phyloP scores from a whole-genome alignment of 306 rosid genomes.

The Cucurbita ficifolia region DNA sequence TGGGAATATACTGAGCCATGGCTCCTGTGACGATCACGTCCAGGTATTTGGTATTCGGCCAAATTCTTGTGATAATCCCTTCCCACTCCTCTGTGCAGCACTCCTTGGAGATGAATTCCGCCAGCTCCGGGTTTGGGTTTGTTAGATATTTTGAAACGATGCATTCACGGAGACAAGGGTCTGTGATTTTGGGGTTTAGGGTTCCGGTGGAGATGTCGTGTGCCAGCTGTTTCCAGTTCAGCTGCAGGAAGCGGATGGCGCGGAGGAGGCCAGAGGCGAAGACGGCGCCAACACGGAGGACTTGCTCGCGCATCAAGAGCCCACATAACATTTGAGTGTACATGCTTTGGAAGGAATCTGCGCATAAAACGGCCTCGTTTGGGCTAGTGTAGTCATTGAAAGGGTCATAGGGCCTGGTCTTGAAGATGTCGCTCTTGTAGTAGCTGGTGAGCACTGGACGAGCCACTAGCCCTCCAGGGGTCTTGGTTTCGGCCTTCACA shows the following conservation, averaged over 20 bases:
- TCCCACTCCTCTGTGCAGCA: conserved; percentile 55
- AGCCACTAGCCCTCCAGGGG: conserved; percentile 70
- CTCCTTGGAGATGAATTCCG: conserved; percentile 32
- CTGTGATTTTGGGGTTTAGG: conserved; percentile 46
- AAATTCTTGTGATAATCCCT: conserved; percentile 53
- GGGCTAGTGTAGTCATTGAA: conserved; percentile 82
- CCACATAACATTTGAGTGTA: conserved; percentile 92
- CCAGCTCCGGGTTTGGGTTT: conserved; percentile 34
- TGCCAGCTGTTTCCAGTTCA: conserved; percentile 43
- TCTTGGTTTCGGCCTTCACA: conserved; percentile 57
- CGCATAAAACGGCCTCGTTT: conserved; percentile 53
- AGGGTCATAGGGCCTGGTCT: conserved; percentile 64
- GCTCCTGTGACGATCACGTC: conserved; percentile 93
- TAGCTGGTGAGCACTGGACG: conserved; percentile 89
- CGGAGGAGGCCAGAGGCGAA: conserved; percentile 88
- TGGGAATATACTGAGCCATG: conserved; percentile 90
- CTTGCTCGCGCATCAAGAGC: conserved; percentile 57
- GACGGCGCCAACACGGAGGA: conserved; percentile 74
- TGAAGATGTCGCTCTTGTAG: conserved; percentile 73
- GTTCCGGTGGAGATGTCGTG: conserved; percentile 50
- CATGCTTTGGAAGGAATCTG: conserved; percentile 81
- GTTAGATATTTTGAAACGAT: conserved; percentile 24
- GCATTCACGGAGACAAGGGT: conserved; percentile 31
- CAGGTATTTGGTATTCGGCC: conserved; percentile 88
- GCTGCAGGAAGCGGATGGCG: conserved; percentile 74